These are phyloP conservation scores for Solanum sitiens DNA, from an alignment of 257 asterid genomes.

Conservation along the genomic window DNA sequence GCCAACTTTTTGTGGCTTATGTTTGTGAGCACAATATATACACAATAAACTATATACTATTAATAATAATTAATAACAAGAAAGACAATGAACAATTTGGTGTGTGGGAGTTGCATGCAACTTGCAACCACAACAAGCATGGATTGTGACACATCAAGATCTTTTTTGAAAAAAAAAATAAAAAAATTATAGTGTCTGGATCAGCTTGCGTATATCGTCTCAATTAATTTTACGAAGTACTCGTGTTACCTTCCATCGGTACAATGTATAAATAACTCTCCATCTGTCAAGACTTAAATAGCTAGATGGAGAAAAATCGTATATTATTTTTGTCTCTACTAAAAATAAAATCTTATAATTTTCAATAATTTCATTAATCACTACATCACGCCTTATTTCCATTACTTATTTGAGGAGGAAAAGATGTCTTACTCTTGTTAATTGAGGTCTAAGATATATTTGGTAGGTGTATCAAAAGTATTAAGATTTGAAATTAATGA, in stretches of 20 bases:
- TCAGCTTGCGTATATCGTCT: background rate
- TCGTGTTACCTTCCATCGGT: background rate
- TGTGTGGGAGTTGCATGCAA: background rate
- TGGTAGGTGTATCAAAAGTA: background rate
- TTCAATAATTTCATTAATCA: background rate
- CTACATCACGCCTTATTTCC: background rate
- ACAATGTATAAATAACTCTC: background rate
- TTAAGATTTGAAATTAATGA: background rate
- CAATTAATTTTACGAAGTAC: background rate
- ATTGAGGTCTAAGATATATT: background rate
- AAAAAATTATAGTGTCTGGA: background rate
- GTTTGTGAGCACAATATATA: background rate
- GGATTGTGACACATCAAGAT: background rate
- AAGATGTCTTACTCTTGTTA: background rate
- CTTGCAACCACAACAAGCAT: background rate
- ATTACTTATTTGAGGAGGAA: background rate
- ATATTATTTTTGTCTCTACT: background rate
- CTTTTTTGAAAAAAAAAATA: background rate
- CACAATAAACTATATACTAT: background rate
- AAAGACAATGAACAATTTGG: background rate
- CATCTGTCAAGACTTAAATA: background rate
- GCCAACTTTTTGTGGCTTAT: background rate
- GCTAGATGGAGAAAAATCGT: background rate
- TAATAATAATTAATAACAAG: background rate
- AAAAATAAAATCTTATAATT: background rate